Conservation (phyloP, 2,329 filamentous ascomycete genomes). For the Fonsecaea erecta region DNA sequence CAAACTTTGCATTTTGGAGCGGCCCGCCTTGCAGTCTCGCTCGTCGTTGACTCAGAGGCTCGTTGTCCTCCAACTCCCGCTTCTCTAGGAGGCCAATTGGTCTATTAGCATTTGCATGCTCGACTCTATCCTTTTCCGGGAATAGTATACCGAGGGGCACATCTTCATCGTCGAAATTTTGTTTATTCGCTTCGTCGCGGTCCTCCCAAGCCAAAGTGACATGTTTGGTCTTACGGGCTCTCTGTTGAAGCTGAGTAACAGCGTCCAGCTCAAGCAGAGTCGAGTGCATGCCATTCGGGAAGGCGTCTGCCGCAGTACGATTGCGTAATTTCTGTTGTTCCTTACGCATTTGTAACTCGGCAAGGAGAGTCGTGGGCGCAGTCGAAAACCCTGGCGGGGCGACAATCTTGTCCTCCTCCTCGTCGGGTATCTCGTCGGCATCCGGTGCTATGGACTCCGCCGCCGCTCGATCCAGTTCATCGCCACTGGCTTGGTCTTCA, state of each 20-base stretch:
- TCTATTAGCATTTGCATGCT: constrained; percentile 40
- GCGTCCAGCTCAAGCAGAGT: constrained; percentile 90
- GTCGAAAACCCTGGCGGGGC: constrained; percentile 63
- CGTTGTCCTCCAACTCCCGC: constrained; percentile 87
- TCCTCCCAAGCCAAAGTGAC: constrained; percentile 93
- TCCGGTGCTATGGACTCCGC: constrained; percentile 35
- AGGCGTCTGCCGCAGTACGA: constrained; percentile 65
- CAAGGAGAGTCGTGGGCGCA: constrained; percentile 84
- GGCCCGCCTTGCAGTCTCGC: constrained; percentile 71
- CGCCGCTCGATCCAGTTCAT: constrained; percentile 33
- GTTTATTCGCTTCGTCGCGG: constrained; percentile 54
- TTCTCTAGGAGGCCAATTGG: constrained; percentile 62
- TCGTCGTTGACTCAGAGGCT: constrained; percentile 78
- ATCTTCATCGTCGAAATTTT: constrained; percentile 74
- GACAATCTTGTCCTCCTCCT: constrained; percentile 53
- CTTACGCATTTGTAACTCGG: constrained; percentile 89
- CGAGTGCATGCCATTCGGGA: constrained; percentile 81
- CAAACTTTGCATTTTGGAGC: constrained; percentile 42
- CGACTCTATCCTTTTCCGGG: constrained; percentile 52
- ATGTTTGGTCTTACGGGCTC: constrained; percentile 72
- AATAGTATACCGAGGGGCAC: constrained; percentile 84
- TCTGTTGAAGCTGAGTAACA: constrained; percentile 81
- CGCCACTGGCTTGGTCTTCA: constrained; percentile 31
- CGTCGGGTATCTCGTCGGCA: constrained; percentile 39
- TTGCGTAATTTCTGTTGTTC: constrained; percentile 82